Evolutionary conservation across 805 yeast species (phyloP).

Genomic region (Kluyveromyces nonfermentans): DNA sequence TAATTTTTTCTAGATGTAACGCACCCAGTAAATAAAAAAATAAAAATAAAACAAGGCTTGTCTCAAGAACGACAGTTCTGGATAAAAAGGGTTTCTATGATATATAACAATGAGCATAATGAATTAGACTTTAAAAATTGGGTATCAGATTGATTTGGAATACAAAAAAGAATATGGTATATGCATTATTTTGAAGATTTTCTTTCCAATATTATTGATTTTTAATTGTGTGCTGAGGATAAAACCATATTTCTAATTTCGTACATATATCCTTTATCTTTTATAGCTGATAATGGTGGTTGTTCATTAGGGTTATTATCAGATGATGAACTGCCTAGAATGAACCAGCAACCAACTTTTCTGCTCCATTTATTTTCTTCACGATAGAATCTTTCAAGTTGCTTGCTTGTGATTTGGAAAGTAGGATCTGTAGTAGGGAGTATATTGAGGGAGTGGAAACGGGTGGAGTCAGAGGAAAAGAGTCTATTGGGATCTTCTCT

Average conservation of each 20-base stretch:
- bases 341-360: slow-evolving; percentile 26
- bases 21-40: not conserved
- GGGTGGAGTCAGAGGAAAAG: slow-evolving; percentile 13
- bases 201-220: not conserved
- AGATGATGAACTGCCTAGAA: slow-evolving; percentile 9
- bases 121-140: too few species aligned
- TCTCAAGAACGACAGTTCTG: too few species aligned
- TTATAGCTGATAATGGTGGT: slow-evolving; percentile 10
- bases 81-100: too few species aligned
- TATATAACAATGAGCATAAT: too few species aligned
- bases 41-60: not conserved
- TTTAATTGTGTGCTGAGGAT: slow-evolving; percentile 22
- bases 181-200: not conserved
- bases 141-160: too few species aligned
- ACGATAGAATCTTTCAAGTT: slow-evolving; percentile 24
- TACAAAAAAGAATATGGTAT: too few species aligned
- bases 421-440: slow-evolving; percentile 8
- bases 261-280: slow-evolving; percentile 23
- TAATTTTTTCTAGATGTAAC: not conserved
- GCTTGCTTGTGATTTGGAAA: slow-evolving; percentile 13
- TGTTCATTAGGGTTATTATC: slow-evolving; percentile 8
- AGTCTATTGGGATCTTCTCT: slow-evolving; percentile 9
- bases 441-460: slow-evolving; percentile 16
- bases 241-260: slow-evolving; percentile 29
- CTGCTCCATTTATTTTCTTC: slow-evolving; percentile 28